Evolutionary conservation across 2,329 filamentous ascomycete species (phyloP), one percentile per base, ranked within the genome.

Genomic region (Cadophora malorum): DNA sequence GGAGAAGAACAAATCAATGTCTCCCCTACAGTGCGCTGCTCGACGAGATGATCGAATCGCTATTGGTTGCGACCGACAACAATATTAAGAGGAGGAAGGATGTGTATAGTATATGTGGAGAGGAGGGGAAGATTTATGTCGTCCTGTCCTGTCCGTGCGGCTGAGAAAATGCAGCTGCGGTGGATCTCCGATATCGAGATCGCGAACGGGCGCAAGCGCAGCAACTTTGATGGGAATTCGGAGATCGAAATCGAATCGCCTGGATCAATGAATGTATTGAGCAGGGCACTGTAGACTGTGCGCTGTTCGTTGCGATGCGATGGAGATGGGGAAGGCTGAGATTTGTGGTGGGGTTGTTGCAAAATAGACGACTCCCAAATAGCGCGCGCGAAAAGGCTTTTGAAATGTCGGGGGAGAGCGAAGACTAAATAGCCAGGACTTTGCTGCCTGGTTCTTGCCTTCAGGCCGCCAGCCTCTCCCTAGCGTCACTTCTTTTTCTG

Each of bases 1-100:
- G 91, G 93, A 97, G 94, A 97, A 92, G 84, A 93, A 97, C 94
- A 97, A 97, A 80, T 90, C 82, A 97, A 97, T 97, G 94, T 94
- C 91, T 97, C 94, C 92, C 93, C 93, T 84, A 84, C 84, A 83
- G 81, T 80, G 62, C 79, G 80, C 81, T 83, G 81, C 80, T 75
- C 76, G 74, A 75, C 75, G 63, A 59, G 60, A 55, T 50, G 64
- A 63, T 64, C 52, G 69, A 38, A 45, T 35, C 58, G 33, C 67
- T 70, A 67, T 64, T 53, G 73, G 72, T 72, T 69, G 69, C 65
- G 68, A 67, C 68, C 71, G 68, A 67, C 53, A 61, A 50, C 25
- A 66, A 72, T 63, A 66, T 60, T 64, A 69, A 69, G 72, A 73
- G 61, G 35, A 23, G 23, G 52, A n/a, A 50, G 25, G 56, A 28